Evolutionary conservation across 1,139 yeast species (phyloP).

Genomic region (Pichia sp.): DNA sequence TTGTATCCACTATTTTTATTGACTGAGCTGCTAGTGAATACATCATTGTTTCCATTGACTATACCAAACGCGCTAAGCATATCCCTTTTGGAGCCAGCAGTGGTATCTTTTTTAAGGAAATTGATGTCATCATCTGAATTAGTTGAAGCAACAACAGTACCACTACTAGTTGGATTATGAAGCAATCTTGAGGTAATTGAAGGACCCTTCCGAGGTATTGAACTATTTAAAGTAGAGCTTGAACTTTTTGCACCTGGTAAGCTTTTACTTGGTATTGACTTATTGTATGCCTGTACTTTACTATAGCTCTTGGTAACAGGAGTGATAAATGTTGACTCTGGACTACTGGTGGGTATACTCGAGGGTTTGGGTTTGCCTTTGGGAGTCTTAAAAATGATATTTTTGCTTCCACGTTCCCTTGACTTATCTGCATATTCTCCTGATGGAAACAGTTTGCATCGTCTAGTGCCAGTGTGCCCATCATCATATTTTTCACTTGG

Average conservation of each 20-base stretch:
- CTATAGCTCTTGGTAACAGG: constrained; percentile 10
- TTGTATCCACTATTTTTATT: not conserved
- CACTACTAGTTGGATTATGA: constrained; percentile 8
- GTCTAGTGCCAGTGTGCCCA: not conserved
- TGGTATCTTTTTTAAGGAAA: constrained; percentile 1
- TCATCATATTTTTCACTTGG: not conserved
- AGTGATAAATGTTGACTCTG: constrained; percentile 10
- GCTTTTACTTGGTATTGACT: not conserved
- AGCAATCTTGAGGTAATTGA: constrained; percentile 16
- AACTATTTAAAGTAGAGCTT: not conserved
- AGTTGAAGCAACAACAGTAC: not conserved
- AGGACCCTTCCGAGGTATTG: constrained; percentile 5
- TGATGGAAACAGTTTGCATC: not conserved
- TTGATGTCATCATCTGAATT: constrained; percentile 1
- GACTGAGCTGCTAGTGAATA: constrained; percentile 1
- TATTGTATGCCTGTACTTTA: constrained; percentile 1
- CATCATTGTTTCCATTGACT: constrained; percentile 4
- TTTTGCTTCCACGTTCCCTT: not conserved
- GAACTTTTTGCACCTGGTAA: not conserved
- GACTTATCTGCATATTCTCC: constrained; percentile 2
- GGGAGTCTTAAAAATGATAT: constrained; percentile 21
- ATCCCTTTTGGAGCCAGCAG: constrained; percentile 9
- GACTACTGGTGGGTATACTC: constrained; percentile 10
- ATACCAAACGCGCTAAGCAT: constrained; percentile 12
- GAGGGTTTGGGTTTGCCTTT: constrained; percentile 7